phyloP scores from a whole-genome alignment of 495 filamentous ascomycete species.

The Parmelia sp. region DNA sequence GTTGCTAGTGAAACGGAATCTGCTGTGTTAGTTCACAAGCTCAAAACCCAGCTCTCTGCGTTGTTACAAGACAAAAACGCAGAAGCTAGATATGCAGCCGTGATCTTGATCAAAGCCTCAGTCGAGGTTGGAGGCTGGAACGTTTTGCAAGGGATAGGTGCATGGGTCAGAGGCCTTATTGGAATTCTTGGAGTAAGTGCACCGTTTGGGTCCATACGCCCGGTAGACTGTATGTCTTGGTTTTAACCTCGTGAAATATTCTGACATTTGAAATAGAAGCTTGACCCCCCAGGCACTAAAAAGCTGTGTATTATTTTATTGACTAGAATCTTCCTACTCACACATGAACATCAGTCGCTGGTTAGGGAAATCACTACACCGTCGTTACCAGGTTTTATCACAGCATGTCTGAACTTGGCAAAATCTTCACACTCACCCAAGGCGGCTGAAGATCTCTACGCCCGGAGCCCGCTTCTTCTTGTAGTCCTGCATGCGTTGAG shows the following conservation, averaged over 20 bases:
- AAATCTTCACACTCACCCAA: neutral
- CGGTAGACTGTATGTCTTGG: neutral
- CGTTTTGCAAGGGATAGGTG: conserved; percentile 57
- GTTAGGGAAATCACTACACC: conserved; percentile 86
- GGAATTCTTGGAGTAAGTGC: conserved; percentile 59
- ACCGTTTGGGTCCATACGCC: neutral
- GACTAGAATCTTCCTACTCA: conserved; percentile 73
- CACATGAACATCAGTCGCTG: conserved; percentile 72
- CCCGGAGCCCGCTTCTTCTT: conserved; percentile 44
- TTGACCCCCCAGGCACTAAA: conserved; percentile 63
- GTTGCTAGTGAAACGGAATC: conserved; percentile 54
- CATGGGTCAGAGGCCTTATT: conserved; percentile 69
- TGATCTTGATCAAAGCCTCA: conserved; percentile 70
- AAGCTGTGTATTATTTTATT: conserved; percentile 67
- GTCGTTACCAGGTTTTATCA: conserved; percentile 65
- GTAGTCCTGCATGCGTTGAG: conserved; percentile 58
- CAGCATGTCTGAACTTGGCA: conserved; percentile 58
- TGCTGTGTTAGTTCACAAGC: conserved; percentile 62
- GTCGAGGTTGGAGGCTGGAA: conserved; percentile 79
- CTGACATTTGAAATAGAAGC: conserved; percentile 48
- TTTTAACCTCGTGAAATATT: neutral
- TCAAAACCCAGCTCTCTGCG: conserved; percentile 69
- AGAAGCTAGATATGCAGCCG: conserved; percentile 68
- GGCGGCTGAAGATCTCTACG: conserved; percentile 23
- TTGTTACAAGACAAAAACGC: conserved; percentile 64